Conservation (phyloP, 495 filamentous ascomycete species). For the Talaromyces stipitatus region DNA sequence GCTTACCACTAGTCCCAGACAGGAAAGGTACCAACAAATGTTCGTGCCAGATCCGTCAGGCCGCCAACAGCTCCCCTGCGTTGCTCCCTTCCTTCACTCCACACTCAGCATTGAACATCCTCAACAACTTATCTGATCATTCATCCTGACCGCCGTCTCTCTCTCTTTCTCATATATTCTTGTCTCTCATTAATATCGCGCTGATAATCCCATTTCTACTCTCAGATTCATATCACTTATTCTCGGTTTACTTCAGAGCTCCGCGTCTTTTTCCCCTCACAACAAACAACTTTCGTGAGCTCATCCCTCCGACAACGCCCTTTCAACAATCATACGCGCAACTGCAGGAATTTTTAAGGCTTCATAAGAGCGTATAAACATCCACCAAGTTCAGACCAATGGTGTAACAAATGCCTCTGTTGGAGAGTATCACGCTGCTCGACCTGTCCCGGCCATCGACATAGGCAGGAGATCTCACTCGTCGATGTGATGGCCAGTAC, state of each 20-base stretch:
- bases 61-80: neutral
- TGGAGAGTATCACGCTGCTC: neutral
- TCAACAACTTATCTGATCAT: neutral
- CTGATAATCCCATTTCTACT: neutral
- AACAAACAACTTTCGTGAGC: neutral
- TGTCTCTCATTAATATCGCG: neutral
- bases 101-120: neutral
- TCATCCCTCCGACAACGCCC: neutral
- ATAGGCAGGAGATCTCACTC: neutral
- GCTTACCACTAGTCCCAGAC: neutral
- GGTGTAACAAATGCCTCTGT: neutral
- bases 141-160: neutral
- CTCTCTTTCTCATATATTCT: neutral
- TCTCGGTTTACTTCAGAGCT: neutral
- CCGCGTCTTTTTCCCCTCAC: neutral
- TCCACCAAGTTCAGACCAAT: neutral
- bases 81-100: neutral
- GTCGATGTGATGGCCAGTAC: constrained; percentile 32
- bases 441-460: constrained; percentile 6
- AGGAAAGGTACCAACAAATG: neutral
- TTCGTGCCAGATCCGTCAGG: neutral
- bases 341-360: neutral
- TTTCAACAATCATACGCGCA: neutral
- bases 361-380: neutral
- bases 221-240: no score